Conservation (phyloP, 2,329 filamentous ascomycete species). For the Xylaria sp. region DNA sequence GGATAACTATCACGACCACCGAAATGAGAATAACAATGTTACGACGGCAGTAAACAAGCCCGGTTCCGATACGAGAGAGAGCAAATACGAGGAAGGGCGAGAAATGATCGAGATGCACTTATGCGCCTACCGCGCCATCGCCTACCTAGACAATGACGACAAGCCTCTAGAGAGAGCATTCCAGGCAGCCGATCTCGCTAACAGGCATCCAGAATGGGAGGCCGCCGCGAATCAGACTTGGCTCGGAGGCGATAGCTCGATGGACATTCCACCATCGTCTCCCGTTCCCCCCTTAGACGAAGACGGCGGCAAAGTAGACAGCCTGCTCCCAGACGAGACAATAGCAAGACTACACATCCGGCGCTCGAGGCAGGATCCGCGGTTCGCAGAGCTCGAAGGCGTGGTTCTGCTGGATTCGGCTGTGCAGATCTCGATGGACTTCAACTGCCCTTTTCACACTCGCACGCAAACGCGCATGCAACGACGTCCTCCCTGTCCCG, state of each 20-base stretch:
- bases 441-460: slow-evolving; percentile 51
- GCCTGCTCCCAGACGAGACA: slow-evolving; percentile 8
- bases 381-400: slow-evolving; percentile 36
- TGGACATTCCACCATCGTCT: slow-evolving; percentile 13
- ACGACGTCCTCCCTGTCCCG: background rate
- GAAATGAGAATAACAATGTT: background rate
- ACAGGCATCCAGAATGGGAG: slow-evolving; percentile 57
- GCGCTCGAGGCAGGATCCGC: background rate
- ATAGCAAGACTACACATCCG: slow-evolving; percentile 21
- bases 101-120: slow-evolving; percentile 61
- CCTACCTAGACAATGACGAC: slow-evolving; percentile 52
- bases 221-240: slow-evolving; percentile 10
- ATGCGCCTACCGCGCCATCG: slow-evolving; percentile 58
- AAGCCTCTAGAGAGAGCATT: slow-evolving; percentile 54
- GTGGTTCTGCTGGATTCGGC: slow-evolving; percentile 46
- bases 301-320: background rate
- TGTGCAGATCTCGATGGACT: slow-evolving; percentile 60
- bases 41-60: background rate
- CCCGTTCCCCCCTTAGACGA: background rate
- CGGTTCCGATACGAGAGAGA: slow-evolving; percentile 17
- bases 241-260: slow-evolving; percentile 37
- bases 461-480: background rate
- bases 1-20: slow-evolving; percentile 17
- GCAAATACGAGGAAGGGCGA: slow-evolving; percentile 33
- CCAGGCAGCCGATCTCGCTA: slow-evolving; percentile 54